Evolutionary conservation across 352 stramenopile species (phyloP).

Genomic region (Globisporangium spiculum): DNA sequence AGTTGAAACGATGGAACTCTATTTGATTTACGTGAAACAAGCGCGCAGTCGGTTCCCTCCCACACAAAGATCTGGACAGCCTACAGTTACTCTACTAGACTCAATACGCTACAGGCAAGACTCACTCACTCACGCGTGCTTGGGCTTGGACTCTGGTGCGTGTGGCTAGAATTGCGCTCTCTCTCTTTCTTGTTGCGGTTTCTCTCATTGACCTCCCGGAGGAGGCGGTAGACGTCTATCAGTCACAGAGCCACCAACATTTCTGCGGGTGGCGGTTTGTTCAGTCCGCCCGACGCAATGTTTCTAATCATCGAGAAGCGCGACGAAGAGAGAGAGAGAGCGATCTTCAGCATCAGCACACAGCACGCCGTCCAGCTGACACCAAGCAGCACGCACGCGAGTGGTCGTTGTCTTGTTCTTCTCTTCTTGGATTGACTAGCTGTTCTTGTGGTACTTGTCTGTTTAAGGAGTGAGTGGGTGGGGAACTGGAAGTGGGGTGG

Average conservation of each 20-base stretch:
- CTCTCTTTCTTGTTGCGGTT: constrained; percentile 12
- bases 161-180: background rate
- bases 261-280: constrained; percentile 74
- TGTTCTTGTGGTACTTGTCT: background rate
- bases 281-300: constrained; percentile 87
- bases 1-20: background rate
- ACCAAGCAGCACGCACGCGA: background rate
- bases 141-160: background rate
- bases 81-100: background rate
- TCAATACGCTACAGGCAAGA: background rate
- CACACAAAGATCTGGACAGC: constrained; percentile 4
- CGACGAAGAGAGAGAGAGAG: constrained; percentile 12
- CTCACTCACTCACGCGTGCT: background rate
- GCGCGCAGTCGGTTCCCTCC: constrained; percentile 3
- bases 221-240: constrained; percentile 69
- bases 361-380: background rate
- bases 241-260: constrained; percentile 76
- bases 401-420: background rate
- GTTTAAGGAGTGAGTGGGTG: constrained; percentile 4
- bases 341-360: background rate
- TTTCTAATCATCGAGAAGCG: constrained; percentile 80
- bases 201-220: constrained; percentile 64
- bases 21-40: background rate
- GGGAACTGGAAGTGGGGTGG: constrained; percentile 11
- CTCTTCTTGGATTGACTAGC: background rate